Percentiles rank a stretch among this genome's conserved stretches.
Conservation (phyloP, 2,329 filamentous ascomycete genomes). For the Cladosporium sp. region DNA sequence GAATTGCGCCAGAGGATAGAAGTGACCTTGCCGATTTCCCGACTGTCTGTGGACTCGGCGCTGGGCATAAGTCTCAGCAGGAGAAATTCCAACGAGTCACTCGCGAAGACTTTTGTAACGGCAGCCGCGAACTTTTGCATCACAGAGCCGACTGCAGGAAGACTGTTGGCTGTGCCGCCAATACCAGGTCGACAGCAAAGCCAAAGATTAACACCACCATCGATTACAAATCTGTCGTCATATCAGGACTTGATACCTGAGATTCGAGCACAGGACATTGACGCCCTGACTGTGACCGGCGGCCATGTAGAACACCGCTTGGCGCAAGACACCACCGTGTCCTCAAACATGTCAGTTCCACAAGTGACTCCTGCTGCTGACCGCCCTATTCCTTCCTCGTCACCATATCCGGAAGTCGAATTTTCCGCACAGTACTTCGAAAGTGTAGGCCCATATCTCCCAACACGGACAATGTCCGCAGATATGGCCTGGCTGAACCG, state of each 20-base stretch:
- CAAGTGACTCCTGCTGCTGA: background rate
- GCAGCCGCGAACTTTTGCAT: background rate
- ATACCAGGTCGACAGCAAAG: background rate
- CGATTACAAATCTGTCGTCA: background rate
- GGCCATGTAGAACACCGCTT: background rate
- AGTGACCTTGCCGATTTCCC: background rate
- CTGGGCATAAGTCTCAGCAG: constrained; percentile 1
- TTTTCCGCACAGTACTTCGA: background rate
- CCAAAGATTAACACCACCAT: background rate
- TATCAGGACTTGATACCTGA: background rate
- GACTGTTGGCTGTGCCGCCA: background rate
- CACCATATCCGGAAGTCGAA: background rate
- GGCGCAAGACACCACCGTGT: background rate
- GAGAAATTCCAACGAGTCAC: background rate
- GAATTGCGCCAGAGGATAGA: constrained; percentile 9
- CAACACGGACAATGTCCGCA: background rate
- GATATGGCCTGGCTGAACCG: background rate
- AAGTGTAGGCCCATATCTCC: background rate
- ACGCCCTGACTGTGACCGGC: background rate
- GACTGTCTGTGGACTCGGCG: background rate
- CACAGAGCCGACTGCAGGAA: background rate
- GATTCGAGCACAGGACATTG: constrained; percentile 3
- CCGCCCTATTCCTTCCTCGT: background rate
- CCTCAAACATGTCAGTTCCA: background rate
- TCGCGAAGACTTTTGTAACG: constrained; percentile 3